Percentiles rank a stretch among this genome's conserved stretches.
Evolutionary conservation across 2,329 filamentous ascomycete species (phyloP).

Genomic region (Aspergillus candidus): DNA sequence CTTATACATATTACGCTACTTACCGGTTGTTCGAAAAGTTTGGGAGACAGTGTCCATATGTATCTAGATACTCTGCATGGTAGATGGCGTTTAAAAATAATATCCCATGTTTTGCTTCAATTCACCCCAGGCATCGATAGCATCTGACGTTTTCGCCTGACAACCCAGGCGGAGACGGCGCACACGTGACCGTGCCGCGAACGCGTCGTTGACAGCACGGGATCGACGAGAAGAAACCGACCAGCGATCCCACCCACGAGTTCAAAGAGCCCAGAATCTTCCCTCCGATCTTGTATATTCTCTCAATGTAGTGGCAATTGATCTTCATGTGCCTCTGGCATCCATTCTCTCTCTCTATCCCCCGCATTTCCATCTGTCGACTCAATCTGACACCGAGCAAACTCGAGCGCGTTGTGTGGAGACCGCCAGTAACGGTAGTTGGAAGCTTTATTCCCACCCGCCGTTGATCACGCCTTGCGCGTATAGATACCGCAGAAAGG

Average conservation of each 20-base stretch:
- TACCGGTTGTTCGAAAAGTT: conserved; percentile 10
- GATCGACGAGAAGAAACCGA: not conserved
- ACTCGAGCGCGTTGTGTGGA: conserved; percentile 6
- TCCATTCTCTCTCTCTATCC: not conserved
- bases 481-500: conserved; percentile 3
- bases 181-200: conserved; percentile 30
- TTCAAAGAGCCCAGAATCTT: not conserved
- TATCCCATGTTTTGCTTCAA: conserved; percentile 6
- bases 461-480: conserved; percentile 7
- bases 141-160: not conserved
- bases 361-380: conserved; percentile 1
- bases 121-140: not conserved
- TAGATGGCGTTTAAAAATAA: conserved; percentile 17
- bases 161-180: not conserved
- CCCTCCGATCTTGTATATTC: not conserved
- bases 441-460: not conserved
- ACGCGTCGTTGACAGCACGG: conserved; percentile 20
- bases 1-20: conserved; percentile 10
- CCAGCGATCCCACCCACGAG: not conserved
- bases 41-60: conserved; percentile 11
- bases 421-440: conserved; percentile 2
- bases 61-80: conserved; percentile 19
- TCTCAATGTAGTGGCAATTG: conserved; percentile 4
- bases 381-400: conserved; percentile 2
- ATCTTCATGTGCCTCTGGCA: conserved; percentile 4